Conservation (phyloP, 352 stramenopile species). For the Phytophthora ramorum region DNA sequence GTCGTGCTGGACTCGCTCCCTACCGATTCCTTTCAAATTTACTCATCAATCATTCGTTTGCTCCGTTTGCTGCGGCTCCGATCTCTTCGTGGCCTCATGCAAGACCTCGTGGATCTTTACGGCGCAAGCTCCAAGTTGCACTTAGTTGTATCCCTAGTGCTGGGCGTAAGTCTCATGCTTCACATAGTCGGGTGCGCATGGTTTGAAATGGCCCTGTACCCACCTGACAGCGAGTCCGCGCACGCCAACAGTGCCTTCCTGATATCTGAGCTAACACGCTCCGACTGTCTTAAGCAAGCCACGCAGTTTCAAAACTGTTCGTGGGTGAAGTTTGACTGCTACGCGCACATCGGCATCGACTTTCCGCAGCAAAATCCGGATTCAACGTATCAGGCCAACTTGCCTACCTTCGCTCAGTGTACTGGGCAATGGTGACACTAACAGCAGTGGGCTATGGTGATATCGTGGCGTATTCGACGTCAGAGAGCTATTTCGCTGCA, state of each 20-base stretch:
- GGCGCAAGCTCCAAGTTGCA: constrained; percentile 60
- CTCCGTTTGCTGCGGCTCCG: constrained; percentile 54
- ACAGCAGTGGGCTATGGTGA: constrained; percentile 66
- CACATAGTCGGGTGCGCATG: constrained; percentile 68
- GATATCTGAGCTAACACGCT: constrained; percentile 35
- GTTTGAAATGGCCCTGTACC: constrained; percentile 60
- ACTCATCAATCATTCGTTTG: constrained; percentile 47
- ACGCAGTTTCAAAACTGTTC: constrained; percentile 62
- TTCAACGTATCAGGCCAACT: constrained; percentile 49
- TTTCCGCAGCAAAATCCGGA: constrained; percentile 36
- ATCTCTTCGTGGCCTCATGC: constrained; percentile 44
- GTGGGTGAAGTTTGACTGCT: constrained; percentile 67
- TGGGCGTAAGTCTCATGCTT: constrained; percentile 63
- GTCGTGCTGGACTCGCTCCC: constrained; percentile 47
- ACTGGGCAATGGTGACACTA: constrained; percentile 70
- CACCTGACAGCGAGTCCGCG: constrained; percentile 20
- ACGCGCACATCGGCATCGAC: constrained; percentile 50
- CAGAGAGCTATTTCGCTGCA: constrained; percentile 64
- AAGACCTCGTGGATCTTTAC: constrained; percentile 50
- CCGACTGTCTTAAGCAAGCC: constrained; percentile 45
- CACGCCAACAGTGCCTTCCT: neutral
- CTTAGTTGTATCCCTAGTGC: constrained; percentile 45
- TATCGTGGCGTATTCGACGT: constrained; percentile 42
- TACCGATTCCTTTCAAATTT: constrained; percentile 31
- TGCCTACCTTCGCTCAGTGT: constrained; percentile 67